Conservation (phyloP, 208 protist genomes). For the Balamuthia mandrillaris region DNA sequence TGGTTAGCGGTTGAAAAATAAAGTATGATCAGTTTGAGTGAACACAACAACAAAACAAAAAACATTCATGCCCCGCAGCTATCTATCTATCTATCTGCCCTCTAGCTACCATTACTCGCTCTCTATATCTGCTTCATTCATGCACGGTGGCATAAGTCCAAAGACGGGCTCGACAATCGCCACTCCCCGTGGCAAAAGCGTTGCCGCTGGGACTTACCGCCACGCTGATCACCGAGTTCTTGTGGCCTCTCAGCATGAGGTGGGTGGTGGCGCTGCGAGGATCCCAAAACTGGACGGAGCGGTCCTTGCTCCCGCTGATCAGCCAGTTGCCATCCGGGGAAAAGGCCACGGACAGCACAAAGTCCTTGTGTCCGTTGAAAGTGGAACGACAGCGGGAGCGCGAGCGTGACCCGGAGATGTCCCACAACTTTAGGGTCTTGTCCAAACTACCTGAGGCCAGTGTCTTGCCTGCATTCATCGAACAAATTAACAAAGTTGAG, state of each 20-base stretch:
- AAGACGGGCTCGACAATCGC: slow-evolving; percentile 38
- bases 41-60: background rate
- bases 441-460: slow-evolving; percentile 58
- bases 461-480: slow-evolving; percentile 31
- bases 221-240: slow-evolving; percentile 66
- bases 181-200: slow-evolving; percentile 56
- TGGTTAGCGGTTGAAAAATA: too few species aligned
- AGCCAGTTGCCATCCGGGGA: slow-evolving; percentile 62
- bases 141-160: slow-evolving; percentile 38
- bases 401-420: slow-evolving; percentile 36
- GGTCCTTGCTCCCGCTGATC: slow-evolving; percentile 63
- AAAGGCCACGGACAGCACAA: slow-evolving; percentile 59
- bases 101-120: background rate
- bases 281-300: slow-evolving; percentile 74
- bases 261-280: slow-evolving; percentile 38
- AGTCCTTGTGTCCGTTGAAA: slow-evolving; percentile 67
- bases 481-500: too few species aligned
- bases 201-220: slow-evolving; percentile 42
- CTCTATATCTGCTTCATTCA: too few species aligned
- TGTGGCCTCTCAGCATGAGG: slow-evolving; percentile 62
- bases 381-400: slow-evolving; percentile 49
- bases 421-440: slow-evolving; percentile 63
- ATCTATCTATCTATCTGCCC: background rate
- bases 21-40: background rate
- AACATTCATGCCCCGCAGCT: background rate